phyloP scores from a whole-genome alignment of 352 stramenopile species.

The Plasmopara muralis region DNA sequence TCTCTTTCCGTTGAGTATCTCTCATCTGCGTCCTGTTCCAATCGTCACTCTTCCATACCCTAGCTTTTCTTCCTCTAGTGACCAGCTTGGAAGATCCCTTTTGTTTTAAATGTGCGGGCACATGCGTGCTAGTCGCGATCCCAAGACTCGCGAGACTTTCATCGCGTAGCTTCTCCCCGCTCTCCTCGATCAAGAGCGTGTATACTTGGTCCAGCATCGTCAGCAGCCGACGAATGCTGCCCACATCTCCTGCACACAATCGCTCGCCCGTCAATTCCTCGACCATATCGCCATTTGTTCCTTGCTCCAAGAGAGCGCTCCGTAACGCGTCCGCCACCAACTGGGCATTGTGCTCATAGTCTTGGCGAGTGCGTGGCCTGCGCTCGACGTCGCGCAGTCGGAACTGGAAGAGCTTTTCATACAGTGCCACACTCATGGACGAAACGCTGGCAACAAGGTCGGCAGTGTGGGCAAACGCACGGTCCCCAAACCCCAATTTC shows the following conservation, averaged over 20 bases:
- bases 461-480: conserved; percentile 60
- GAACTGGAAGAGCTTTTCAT: conserved; percentile 88
- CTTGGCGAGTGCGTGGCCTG: conserved; percentile 40
- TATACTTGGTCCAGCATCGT: conserved; percentile 56
- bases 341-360: conserved; percentile 87
- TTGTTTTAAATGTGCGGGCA: neutral
- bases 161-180: conserved; percentile 16
- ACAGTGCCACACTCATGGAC: conserved; percentile 89
- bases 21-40: conserved; percentile 3
- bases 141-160: conserved; percentile 20
- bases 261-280: conserved; percentile 45
- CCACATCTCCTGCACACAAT: conserved; percentile 48
- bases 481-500: conserved; percentile 71
- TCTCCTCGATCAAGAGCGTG: conserved; percentile 43
- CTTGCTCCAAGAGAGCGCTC: conserved; percentile 63
- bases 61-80: conserved; percentile 18
- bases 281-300: conserved; percentile 17
- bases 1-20: conserved; percentile 3
- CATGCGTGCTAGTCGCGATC: conserved; percentile 1
- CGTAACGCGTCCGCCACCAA: conserved; percentile 75
- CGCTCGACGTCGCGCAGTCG: conserved; percentile 63
- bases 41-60: conserved; percentile 11
- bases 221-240: conserved; percentile 44
- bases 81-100: conserved; percentile 15
- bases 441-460: conserved; percentile 84